Base-by-base conservation (phyloP, 2,329 filamentous ascomycete genomes). In the Neospermospora avenae region DNA sequence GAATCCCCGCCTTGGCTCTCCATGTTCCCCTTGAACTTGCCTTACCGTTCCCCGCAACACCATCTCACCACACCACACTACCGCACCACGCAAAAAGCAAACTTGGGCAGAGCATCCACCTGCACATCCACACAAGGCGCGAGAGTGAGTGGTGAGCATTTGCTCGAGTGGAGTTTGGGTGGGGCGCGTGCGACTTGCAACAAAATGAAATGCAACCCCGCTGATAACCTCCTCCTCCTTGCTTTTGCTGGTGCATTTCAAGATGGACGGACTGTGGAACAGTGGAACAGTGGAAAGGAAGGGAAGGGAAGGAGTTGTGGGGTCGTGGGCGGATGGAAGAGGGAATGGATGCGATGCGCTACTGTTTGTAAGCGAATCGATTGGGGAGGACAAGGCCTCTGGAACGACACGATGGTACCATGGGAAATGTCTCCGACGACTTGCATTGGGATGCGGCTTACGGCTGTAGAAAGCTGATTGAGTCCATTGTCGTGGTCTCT, bases 121-220 rank as follows among this genome's bases (percentile, higher is more conserved):
- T 28, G 3, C 24, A 37, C 34, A 24, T 52, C 34, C 34, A 39
- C 28, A 31, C 28, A 31, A 6, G 11, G 16, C n/a, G 35, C 7
- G 39, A 14, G 46, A 35, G 48, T 22, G 16, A 39, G 16, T 54
- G 51, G 37, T 31, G 20, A 54, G 51, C 14, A 41, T 35, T 51
- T 28, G n/a, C 18, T 49, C 46, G 31, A 54, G 51, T 54, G 51
- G 51, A 31, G 34, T 41, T 28, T 42, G 22, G 35, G 51, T 54
- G 51, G 51, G 51, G 51, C 51, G 51, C 13, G 35, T 54, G 51
- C 51, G 51, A 54, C 25, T 41, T 54, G 51, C 51, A 54, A 54
- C 51, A 54, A 54, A 53, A 41, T 4, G 35, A 11, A 39, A 13
- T 39, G 35, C 4, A 8, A 18, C n/a, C 14, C n/a, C n/a, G 8